A percentile compares a stretch with the other conserved stretches of the same genome.
phyloP scores from a whole-genome alignment of 169 alveolate species.

The Plasmodium chabaudi region DNA sequence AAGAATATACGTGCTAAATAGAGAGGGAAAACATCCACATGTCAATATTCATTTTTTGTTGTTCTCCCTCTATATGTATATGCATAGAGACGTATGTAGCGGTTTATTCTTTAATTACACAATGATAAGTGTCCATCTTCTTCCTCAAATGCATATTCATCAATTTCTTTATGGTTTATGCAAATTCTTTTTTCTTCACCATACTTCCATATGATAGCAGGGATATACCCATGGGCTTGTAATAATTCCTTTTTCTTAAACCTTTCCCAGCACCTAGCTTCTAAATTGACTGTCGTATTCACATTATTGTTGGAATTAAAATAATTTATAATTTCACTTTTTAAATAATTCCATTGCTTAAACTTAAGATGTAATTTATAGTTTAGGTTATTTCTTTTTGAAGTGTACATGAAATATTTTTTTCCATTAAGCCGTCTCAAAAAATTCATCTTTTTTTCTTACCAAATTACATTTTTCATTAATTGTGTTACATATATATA shows the following conservation, averaged over 20 bases:
- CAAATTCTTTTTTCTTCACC: conserved; percentile 81
- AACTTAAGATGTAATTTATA: conserved; percentile 53
- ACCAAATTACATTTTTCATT: too few species aligned
- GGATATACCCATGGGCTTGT: conserved; percentile 79
- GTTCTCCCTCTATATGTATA: not conserved
- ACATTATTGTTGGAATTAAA: conserved; percentile 38
- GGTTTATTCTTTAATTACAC: conserved; percentile 46
- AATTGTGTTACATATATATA: too few species aligned
- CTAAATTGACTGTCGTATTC: conserved; percentile 48
- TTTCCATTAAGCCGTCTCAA: conserved; percentile 18
- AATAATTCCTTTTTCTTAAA: conserved; percentile 65
- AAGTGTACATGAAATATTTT: conserved; percentile 16
- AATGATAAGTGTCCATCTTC: conserved; percentile 87
- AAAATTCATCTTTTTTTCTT: conserved; percentile 17
- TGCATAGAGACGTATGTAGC: not conserved
- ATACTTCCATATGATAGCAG: conserved; percentile 82
- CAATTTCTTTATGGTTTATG: conserved; percentile 75
- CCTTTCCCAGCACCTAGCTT: conserved; percentile 69
- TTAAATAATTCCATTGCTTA: conserved; percentile 64
- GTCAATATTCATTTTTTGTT: too few species aligned
- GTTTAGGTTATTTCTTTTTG: conserved; percentile 57
- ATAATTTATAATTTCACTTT: conserved; percentile 50
- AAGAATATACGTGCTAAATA: conserved; percentile 1
- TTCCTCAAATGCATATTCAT: conserved; percentile 88
- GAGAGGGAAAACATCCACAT: not conserved